These are phyloP conservation scores for Musa balbisiana DNA, from an alignment of 202 grass and related monocot species.

Conservation along the genomic window DNA sequence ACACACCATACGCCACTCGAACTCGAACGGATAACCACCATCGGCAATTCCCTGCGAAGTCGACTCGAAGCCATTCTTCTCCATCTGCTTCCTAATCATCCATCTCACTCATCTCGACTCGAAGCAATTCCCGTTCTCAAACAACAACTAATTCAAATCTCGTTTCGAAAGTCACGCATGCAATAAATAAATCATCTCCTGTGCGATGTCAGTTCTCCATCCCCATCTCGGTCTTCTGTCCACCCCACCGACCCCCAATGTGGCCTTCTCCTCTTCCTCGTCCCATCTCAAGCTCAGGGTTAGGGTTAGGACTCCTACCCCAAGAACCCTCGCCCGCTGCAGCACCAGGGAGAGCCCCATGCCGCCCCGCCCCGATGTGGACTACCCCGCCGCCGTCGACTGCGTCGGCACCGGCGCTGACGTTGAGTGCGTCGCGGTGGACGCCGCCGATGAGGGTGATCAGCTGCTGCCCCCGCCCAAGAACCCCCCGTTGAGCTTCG, in stretches of 20 bases:
- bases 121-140: too few species aligned
- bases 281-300: background rate
- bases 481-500: conserved; percentile 8
- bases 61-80: too few species aligned
- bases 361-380: background rate
- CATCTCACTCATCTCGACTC: too few species aligned
- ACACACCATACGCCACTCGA: too few species aligned
- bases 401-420: conserved; percentile 53
- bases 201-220: background rate
- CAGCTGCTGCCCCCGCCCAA: conserved; percentile 1
- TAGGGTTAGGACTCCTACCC: background rate
- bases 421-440: conserved; percentile 39
- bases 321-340: conserved; percentile 7
- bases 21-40: too few species aligned
- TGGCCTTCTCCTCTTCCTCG: background rate
- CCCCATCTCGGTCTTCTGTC: background rate
- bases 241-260: background rate
- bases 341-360: conserved; percentile 11
- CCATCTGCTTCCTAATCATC: too few species aligned
- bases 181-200: background rate
- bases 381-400: conserved; percentile 26
- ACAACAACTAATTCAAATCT: background rate
- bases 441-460: conserved; percentile 15
- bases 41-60: too few species aligned
- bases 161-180: background rate